Evolutionary conservation across 2,329 filamentous ascomycete species (phyloP), one percentile per base, ranked within the genome.

Genomic region (Xylaria sp.): DNA sequence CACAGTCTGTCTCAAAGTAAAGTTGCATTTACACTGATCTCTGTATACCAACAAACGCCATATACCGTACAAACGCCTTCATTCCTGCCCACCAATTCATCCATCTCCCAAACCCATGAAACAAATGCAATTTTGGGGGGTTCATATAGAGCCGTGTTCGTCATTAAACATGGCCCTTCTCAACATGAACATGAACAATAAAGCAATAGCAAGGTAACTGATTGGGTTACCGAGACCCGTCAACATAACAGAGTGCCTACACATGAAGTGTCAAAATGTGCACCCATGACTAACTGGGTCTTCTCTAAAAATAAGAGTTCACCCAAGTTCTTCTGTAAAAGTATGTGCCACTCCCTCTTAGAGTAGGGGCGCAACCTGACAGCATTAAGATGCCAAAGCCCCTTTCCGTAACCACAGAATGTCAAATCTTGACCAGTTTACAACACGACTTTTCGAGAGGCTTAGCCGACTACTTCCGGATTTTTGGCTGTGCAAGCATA

Each of bases 401-500:
- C 51, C 61, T 44, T 13, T 42, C 20, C 39, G n/a, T 39, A 17
- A 61, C 64, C 62, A 59, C 67, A 66, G n/a, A 64, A 61, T 1
- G 10, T 49, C 15, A 45, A 25, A 17, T 33, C 45, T 5, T 27
- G 9, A 38, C 11, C 27, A 47, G 45, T 39, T 13, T 5, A 56
- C 49, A 62, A 38, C 29, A 58, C 27, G 56, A 38, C 13, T 6
- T 27, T 20, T 33, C 3, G 3, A 6, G 5, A 15, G 22, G 45
- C 11, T 2, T 6, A 38, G 45, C 13, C 33, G 22, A 49, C 51
- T 66, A 87, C 66, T 78, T 84, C 65, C 87, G 83, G 69, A 82
- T 77, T 80, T 90, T 90, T 1, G 88, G 88, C 50, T 82, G 82
- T 53, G 88, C 84, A 27, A 90, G 83, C 84, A 87, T 86, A 73